Evolutionary conservation across 1,139 yeast species (phyloP), one percentile per base, ranked within the genome.

Genomic region (Yamadazyma pseudoaaseri): DNA sequence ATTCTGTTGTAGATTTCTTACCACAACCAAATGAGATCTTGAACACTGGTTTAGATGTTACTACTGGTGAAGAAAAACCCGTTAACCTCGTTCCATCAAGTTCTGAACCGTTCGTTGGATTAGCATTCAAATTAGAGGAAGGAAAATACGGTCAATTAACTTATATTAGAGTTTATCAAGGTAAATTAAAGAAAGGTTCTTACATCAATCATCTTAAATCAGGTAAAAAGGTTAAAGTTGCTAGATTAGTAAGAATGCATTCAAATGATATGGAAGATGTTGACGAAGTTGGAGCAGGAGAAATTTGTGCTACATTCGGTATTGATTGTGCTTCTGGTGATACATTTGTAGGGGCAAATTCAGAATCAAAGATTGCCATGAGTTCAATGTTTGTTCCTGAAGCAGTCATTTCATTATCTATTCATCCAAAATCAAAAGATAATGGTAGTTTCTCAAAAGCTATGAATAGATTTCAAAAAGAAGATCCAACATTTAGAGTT

Each of bases 241-340:
- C 97, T n/a, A 78, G 98, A 58, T 73, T 92, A 53, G 98, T 90
- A 35, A 84, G 97, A 68, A 94, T 92, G 98, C 98, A 94, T 68
- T 87, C 97, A 31, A 87, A 90, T 46, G 98, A 92, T 61, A 87
- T 90, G 97, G 97, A 90, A 68, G 99, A 92, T 59, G 94, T 89
- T 33, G 86, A 82, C 35, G 97, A 89, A 66, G 86, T 87, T 53
- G 94, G 95, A 17, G 92, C 98, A 27, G 99, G 99, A 60, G 98
- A 92, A 67, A 92, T 92, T 51, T 94, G 99, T 69, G 99, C 99
- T 35, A 92, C 98, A 43, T 92, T 94, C 54, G 99, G 99, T 64
- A 85, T 92, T 50, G 98, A 94, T 62, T 92, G 99, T 74, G 84
- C 97, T n/a, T 94, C 98, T 7, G 99, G 99, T 56, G 98, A 92